Evolutionary conservation across 345 rosid genomes (phyloP).

Genomic region (Pistacia integerrima): DNA sequence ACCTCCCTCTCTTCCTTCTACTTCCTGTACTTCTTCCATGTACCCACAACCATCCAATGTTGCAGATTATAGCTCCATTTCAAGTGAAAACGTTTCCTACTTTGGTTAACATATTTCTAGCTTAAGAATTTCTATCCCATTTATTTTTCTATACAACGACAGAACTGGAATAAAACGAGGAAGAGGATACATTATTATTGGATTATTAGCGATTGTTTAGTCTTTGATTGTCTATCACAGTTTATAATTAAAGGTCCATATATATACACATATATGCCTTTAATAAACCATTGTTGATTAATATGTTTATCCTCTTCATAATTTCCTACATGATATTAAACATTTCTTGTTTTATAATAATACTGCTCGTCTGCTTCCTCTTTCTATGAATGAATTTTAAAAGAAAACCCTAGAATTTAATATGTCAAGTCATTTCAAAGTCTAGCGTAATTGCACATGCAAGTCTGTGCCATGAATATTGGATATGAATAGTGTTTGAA

Average conservation of each 20-base stretch:
- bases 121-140: constrained; percentile 32
- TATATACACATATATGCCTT: background rate
- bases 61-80: constrained; percentile 58
- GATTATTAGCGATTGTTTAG: constrained; percentile 12
- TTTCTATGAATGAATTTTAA: background rate
- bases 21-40: constrained; percentile 58
- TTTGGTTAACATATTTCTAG: constrained; percentile 50
- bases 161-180: constrained; percentile 30
- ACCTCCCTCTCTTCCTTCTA: constrained; percentile 38
- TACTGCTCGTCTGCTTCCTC: background rate
- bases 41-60: constrained; percentile 42
- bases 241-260: constrained; percentile 18
- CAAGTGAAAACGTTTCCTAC: constrained; percentile 68
- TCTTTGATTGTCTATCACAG: constrained; percentile 17
- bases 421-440: constrained; percentile 16
- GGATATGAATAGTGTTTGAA: constrained; percentile 28
- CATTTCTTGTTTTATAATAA: constrained; percentile 18
- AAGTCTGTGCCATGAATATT: constrained; percentile 32
- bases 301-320: constrained; percentile 24
- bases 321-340: background rate
- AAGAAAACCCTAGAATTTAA: background rate
- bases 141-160: constrained; percentile 34
- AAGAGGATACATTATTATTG: constrained; percentile 22
- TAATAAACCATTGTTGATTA: constrained; percentile 32
- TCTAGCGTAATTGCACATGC: constrained; percentile 24